phyloP scores from a whole-genome alignment of 306 rosid species.

The Lupinus albus region DNA sequence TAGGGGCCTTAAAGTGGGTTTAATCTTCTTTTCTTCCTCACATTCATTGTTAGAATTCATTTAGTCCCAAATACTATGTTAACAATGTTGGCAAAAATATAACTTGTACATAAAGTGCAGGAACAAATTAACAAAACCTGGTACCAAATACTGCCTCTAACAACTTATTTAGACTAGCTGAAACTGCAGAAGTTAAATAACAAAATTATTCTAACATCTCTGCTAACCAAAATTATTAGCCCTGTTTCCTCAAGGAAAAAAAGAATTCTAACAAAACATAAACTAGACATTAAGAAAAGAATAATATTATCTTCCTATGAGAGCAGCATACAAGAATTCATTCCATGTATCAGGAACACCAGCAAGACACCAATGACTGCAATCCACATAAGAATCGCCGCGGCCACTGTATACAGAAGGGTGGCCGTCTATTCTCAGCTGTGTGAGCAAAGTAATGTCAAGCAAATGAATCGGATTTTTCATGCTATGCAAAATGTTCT shows the following conservation, averaged over 20 bases:
- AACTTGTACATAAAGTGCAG: not conserved
- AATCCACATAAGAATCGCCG: conserved; percentile 51
- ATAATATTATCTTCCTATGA: conserved; percentile 37
- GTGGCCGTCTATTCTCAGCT: conserved; percentile 74
- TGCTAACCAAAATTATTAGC: conserved; percentile 9
- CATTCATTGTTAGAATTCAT: not conserved
- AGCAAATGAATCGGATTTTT: conserved; percentile 52
- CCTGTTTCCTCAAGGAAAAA: not conserved
- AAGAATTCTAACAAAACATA: not conserved
- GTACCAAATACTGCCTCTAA: not conserved
- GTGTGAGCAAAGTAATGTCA: conserved; percentile 68
- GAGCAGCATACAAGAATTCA: conserved; percentile 56
- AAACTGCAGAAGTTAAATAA: not conserved
- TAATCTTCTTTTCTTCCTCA: not conserved
- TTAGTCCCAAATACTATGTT: not conserved
- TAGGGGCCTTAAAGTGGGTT: not conserved
- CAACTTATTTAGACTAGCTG: not conserved
- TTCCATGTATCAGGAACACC: conserved; percentile 85
- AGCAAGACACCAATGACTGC: conserved; percentile 81
- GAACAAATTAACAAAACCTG: not conserved
- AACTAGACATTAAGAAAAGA: not conserved
- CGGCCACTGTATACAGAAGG: conserved; percentile 64
- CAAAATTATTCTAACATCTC: conserved; percentile 2
- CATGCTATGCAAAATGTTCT: conserved; percentile 48
- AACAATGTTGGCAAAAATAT: not conserved